phyloP scores from a whole-genome alignment of 495 filamentous ascomycete species.

The Aspergillus sparsus region DNA sequence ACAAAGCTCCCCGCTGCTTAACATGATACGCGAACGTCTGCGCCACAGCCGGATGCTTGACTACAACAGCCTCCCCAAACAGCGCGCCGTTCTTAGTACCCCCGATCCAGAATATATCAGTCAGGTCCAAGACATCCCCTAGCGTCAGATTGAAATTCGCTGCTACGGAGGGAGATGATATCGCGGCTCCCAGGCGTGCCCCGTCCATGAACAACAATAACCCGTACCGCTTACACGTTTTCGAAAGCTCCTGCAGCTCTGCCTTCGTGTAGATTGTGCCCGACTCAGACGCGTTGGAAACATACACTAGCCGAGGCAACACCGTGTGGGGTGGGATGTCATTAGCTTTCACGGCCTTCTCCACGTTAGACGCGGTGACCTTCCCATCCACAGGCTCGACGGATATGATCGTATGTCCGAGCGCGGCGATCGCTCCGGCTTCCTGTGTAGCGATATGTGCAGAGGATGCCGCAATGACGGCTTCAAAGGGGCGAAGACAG shows the following conservation, averaged over 20 bases:
- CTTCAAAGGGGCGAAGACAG: neutral
- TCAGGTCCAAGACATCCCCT: slow-evolving; percentile 12
- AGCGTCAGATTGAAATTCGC: neutral
- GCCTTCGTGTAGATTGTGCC: neutral
- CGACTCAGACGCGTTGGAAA: neutral
- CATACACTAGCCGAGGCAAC: neutral
- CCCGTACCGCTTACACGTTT: neutral
- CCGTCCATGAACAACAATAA: neutral
- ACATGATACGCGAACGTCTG: neutral
- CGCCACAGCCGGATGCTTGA: neutral
- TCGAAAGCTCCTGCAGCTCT: neutral
- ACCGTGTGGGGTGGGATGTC: neutral
- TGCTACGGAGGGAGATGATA: neutral
- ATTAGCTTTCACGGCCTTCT: neutral
- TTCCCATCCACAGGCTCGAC: neutral
- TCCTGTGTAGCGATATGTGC: neutral
- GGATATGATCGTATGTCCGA: neutral
- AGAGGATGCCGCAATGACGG: neutral
- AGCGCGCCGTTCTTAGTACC: slow-evolving; percentile 48
- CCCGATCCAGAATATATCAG: slow-evolving; percentile 50
- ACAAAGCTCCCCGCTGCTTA: neutral
- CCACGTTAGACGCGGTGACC: neutral
- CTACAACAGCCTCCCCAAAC: slow-evolving; percentile 25
- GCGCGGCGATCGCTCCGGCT: neutral
- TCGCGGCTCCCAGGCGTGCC: neutral